A percentile compares a stretch with the other conserved stretches of the same genome.
These are phyloP conservation scores for Geotrichum histeridarum DNA, from an alignment of 1,139 yeast species.

Conservation along the genomic window DNA sequence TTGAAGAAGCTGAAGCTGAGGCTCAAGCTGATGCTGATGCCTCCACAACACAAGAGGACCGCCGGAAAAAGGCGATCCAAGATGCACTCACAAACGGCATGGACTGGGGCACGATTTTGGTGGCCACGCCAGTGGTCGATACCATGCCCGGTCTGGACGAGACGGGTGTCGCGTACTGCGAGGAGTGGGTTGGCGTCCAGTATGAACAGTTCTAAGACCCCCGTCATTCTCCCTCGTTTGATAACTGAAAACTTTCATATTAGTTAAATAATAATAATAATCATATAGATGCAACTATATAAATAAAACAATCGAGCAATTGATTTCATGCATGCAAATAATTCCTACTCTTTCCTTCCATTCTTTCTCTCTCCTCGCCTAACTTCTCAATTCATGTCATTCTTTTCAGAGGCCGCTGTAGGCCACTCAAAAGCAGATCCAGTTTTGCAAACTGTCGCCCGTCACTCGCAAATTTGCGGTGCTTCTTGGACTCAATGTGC, in stretches of 20 bases:
- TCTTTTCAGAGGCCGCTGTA: constrained; percentile 12
- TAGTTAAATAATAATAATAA: neutral
- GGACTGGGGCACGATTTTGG: constrained; percentile 96
- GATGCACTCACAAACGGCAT: constrained; percentile 58
- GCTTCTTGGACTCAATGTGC: constrained; percentile 68
- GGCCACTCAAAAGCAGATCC: constrained; percentile 43
- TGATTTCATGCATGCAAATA: neutral
- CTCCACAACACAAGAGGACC: constrained; percentile 28
- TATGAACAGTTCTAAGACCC: constrained; percentile 55
- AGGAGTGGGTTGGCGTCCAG: constrained; percentile 92
- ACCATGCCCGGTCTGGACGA: constrained; percentile 53
- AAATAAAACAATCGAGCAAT: neutral
- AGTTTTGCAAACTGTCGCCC: constrained; percentile 68
- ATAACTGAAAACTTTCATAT: too few species aligned
- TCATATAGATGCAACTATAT: too few species aligned
- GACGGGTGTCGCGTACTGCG: constrained; percentile 69
- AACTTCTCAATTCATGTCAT: neutral
- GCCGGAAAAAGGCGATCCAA: constrained; percentile 25
- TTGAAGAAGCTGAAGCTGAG: constrained; percentile 46
- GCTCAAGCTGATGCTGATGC: neutral
- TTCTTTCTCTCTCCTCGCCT: neutral
- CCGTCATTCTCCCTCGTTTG: neutral
- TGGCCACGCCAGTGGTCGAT: constrained; percentile 76
- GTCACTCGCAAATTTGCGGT: constrained; percentile 73
- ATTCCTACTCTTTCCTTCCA: neutral